A percentile compares a stretch with the other conserved stretches of the same genome.
These are phyloP conservation scores for Diaporthe australafricana DNA, from an alignment of 2,329 filamentous ascomycete genomes.

Conservation along the genomic window DNA sequence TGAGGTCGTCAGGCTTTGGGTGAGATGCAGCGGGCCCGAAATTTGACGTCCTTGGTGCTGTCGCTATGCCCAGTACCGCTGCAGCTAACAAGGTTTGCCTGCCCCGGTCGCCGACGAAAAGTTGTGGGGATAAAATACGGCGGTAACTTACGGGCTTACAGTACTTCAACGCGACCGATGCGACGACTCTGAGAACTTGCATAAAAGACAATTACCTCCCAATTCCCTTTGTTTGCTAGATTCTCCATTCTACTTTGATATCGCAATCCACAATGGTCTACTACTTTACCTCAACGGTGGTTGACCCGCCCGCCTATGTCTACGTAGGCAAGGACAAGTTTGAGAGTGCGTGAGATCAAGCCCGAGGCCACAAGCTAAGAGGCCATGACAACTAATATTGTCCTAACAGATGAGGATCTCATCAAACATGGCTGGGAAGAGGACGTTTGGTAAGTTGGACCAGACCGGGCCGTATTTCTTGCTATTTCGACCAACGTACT, in stretches of 20 bases:
- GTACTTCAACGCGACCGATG: background rate
- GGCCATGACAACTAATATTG: conserved; percentile 31
- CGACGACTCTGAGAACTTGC: conserved; percentile 2
- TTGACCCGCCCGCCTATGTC: conserved; percentile 85
- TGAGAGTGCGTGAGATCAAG: conserved; percentile 77
- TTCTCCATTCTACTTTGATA: background rate
- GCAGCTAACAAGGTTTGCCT: conserved; percentile 23
- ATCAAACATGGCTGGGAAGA: conserved; percentile 95
- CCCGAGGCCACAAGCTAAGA: conserved; percentile 26
- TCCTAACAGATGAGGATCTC: conserved; percentile 84
- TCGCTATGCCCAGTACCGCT: conserved; percentile 15
- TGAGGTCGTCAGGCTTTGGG: conserved; percentile 2
- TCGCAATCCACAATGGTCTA: conserved; percentile 78
- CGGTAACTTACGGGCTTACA: conserved; percentile 20
- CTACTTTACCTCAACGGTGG: conserved; percentile 91
- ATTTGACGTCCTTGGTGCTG: conserved; percentile 33
- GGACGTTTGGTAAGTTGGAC: conserved; percentile 82
- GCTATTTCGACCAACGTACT: background rate
- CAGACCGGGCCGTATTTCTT: too few species aligned
- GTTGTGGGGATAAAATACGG: conserved; percentile 34
- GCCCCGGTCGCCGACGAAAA: conserved; percentile 26
- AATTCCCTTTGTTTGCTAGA: background rate
- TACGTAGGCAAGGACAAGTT: conserved; percentile 99
- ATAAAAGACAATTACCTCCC: background rate
- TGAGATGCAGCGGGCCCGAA: conserved; percentile 17